Evolutionary conservation across 2,329 filamentous ascomycete genomes (phyloP).

Genomic region (Fusarium keratoplasticum): DNA sequence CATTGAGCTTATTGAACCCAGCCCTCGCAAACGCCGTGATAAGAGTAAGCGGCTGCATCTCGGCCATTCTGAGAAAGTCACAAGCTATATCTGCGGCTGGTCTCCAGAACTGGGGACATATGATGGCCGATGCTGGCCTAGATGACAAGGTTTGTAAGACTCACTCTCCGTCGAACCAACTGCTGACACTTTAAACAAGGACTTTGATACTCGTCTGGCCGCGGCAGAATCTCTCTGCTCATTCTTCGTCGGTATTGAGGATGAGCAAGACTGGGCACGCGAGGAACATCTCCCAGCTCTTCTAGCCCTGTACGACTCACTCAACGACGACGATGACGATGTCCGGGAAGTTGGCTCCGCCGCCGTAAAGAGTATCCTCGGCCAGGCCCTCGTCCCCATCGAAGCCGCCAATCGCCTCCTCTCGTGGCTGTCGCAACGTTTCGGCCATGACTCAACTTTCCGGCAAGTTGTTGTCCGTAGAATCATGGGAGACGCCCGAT

Average conservation of each 20-base stretch:
- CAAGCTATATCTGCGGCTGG: slow-evolving; percentile 22
- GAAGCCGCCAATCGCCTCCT: slow-evolving; percentile 61
- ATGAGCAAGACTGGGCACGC: slow-evolving; percentile 33
- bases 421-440: slow-evolving; percentile 54
- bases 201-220: slow-evolving; percentile 74
- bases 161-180: not conserved
- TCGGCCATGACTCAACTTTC: slow-evolving; percentile 53
- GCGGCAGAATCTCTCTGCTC: slow-evolving; percentile 66
- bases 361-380: slow-evolving; percentile 61
- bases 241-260: slow-evolving; percentile 54
- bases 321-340: slow-evolving; percentile 94
- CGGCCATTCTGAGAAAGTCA: slow-evolving; percentile 49
- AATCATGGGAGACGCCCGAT: slow-evolving; percentile 49
- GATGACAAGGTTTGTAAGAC: slow-evolving; percentile 59
- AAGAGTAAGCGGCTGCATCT: slow-evolving; percentile 59
- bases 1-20: slow-evolving; percentile 57
- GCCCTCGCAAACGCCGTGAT: slow-evolving; percentile 62
- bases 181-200: slow-evolving; percentile 52
- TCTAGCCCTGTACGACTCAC: slow-evolving; percentile 76
- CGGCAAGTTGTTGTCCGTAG: slow-evolving; percentile 54
- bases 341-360: slow-evolving; percentile 74
- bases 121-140: slow-evolving; percentile 61
- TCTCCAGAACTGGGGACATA: slow-evolving; percentile 58
- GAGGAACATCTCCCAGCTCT: slow-evolving; percentile 65
- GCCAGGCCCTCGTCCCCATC: slow-evolving; percentile 57